Evolutionary conservation across 768 basidiomycete genomes (phyloP), one percentile per base, ranked within the genome.

Genomic region (Tremella fuciformis): DNA sequence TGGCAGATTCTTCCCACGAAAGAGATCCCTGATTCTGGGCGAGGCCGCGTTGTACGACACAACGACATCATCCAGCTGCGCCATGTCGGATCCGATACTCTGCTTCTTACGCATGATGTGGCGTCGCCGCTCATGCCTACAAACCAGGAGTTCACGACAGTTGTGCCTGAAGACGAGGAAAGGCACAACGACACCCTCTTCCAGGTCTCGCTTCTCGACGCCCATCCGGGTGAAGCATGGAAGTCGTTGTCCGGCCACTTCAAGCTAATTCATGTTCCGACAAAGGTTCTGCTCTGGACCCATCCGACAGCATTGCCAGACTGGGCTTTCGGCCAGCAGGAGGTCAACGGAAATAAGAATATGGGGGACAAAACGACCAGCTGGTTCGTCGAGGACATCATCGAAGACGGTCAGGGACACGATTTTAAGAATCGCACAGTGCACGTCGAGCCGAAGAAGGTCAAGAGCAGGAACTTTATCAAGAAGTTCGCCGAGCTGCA

Each of bases 71-170:
- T 98, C 64, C 92, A 91, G 69, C 83, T 98, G 18, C 81, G 91
- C 21, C 96, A 99, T 70, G 83, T 90, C 72, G 84, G 84, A 75
- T 94, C 93, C 9, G 81, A 93, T 62, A 84, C 85, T 1, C 78
- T 85, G 57, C 85, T 99, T 47, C 79, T 99, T 44, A 96, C 93
- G 1, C 96, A 99, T 69, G 96, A 99, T 75, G 96, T 99, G 58
- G 96, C 96, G 0, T 96, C 91, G 0, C 89, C 96, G 3, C 83
- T 92, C 50, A 93, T 91, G 87, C 87, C 96, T 15, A 99, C 96
- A 49, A 98, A 98, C 76, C 92, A 97, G 74, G 96, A 99, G 76
- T 92, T 98, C 77, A 99, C 96, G 6, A 98, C 96, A 0, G 88
- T 86, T 84, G 75, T 86, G 3, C 87, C 84, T 70, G 86, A 89